These are phyloP conservation scores for Nematocida sp. DNA, from an alignment of 371 early-diverging fungal genomes.

Conservation along the genomic window DNA sequence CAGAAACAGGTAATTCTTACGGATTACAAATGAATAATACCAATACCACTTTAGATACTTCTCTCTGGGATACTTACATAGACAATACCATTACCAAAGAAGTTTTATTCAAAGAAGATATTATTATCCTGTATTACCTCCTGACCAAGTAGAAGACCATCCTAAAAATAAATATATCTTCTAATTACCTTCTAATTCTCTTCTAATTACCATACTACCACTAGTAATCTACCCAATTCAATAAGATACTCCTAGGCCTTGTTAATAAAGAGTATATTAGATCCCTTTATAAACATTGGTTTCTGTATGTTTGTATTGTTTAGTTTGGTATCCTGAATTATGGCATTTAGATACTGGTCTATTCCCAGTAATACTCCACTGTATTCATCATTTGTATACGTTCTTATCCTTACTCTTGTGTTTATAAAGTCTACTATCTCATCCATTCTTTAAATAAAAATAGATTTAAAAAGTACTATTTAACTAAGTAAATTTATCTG, in stretches of 20 bases:
- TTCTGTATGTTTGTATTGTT: background rate
- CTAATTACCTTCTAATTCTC: too few species aligned
- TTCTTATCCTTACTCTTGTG: conserved; percentile 2
- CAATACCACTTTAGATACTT: background rate
- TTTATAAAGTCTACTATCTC: conserved; percentile 26
- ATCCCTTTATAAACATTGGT: conserved; percentile 33
- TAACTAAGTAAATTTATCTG: too few species aligned
- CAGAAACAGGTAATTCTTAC: background rate
- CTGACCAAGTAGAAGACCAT: too few species aligned
- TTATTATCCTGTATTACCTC: conserved; percentile 3
- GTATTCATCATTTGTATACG: background rate
- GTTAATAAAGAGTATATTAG: conserved; percentile 30
- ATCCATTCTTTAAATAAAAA: conserved; percentile 17
- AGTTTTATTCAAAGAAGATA: conserved; percentile 5
- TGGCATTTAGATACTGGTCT: conserved; percentile 35
- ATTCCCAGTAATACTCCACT: conserved; percentile 22
- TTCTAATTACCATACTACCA: too few species aligned
- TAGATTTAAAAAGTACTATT: too few species aligned
- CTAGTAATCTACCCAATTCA: too few species aligned
- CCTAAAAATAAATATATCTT: too few species aligned
- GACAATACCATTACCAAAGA: background rate
- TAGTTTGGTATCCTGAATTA: conserved; percentile 1
- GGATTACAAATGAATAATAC: background rate
- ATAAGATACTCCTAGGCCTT: background rate
- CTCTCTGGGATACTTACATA: conserved; percentile 7